Evolutionary conservation across 2,329 filamentous ascomycete genomes (phyloP), one percentile per base, ranked within the genome.

Genomic region (Neocatenulostroma microsporum): DNA sequence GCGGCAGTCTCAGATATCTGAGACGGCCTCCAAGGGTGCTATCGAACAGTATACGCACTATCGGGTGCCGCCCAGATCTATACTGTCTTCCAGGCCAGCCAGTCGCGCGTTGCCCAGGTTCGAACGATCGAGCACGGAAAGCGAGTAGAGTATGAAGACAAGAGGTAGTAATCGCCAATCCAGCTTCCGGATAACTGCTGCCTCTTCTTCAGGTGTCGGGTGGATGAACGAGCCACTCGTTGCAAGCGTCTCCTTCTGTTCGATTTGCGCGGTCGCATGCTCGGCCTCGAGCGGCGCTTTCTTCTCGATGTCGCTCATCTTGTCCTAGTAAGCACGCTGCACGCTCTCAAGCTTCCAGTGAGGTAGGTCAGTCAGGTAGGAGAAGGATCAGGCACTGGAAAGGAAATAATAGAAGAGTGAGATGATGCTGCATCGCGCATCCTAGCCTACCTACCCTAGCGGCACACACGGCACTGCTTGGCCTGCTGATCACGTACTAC

Each of bases 71-170:
- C 52, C 36, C 13, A 75, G 33, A 19, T 46, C 29, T 23, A 46
- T 41, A 12, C 36, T 32, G 12, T 43, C 24, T n/a, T 26, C 18
- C 51, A 63, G 55, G 3, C 61, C 61, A 1, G 61, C 61, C 21
- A 64, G 58, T 31, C 56, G 56, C 9, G 61, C 61, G 33, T 63
- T 64, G 9, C 62, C 63, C 11, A 57, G 36, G 15, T 58, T 58
- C 18, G 42, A 47, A 12, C 55, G 45, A 40, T 58, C 55, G 10
- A 58, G 46, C 8, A 57, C 50, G 9, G 50, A 44, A 13, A 58
- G 48, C 19, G 48, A 45, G 37, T 58, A 59, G 3, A 60, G 50
- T 3, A 51, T 41, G 37, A 58, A 58, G 12, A 60, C 48, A 17
- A 58, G 30, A 2, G 56, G 52, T 7, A 60, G 39, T 20, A 60